phyloP scores from a whole-genome alignment of 192 early-diverging fungal genomes.

The Entomortierella beljakovae region DNA sequence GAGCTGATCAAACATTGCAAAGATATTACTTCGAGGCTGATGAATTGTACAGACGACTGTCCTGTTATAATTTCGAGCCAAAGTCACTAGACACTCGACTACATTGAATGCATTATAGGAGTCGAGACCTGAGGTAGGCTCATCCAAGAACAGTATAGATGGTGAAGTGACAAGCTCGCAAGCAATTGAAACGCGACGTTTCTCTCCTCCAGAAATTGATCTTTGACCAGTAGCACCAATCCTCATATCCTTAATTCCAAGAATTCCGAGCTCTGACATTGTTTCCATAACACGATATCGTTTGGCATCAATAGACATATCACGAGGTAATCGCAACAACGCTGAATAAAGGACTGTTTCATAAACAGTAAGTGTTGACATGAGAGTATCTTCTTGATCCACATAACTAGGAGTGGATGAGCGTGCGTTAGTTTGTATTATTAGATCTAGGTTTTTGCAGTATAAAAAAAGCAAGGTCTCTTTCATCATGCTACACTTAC shows the following conservation, averaged over 20 bases:
- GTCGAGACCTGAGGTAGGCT: conserved; percentile 88
- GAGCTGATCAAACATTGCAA: conserved; percentile 90
- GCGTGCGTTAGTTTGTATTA: background rate
- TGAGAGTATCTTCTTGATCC: conserved; percentile 92
- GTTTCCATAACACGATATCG: conserved; percentile 79
- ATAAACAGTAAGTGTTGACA: conserved; percentile 88
- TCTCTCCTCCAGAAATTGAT: conserved; percentile 94
- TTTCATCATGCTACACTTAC: too few species aligned
- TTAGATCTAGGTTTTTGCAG: too few species aligned
- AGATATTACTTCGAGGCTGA: conserved; percentile 94
- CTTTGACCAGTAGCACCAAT: conserved; percentile 78
- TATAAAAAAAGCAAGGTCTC: background rate
- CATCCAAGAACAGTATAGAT: conserved; percentile 91
- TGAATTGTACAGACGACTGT: conserved; percentile 95
- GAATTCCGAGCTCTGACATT: conserved; percentile 89
- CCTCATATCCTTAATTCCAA: conserved; percentile 80
- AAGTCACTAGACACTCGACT: conserved; percentile 84
- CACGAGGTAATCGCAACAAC: conserved; percentile 79
- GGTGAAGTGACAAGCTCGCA: conserved; percentile 94
- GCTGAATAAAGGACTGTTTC: conserved; percentile 94
- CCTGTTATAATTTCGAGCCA: conserved; percentile 72
- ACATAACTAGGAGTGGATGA: conserved; percentile 69
- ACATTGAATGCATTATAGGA: conserved; percentile 96
- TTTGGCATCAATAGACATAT: conserved; percentile 76
- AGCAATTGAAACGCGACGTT: conserved; percentile 92